Conservation (phyloP, 768 basidiomycete genomes). For the Gloeophyllum trabeum region DNA sequence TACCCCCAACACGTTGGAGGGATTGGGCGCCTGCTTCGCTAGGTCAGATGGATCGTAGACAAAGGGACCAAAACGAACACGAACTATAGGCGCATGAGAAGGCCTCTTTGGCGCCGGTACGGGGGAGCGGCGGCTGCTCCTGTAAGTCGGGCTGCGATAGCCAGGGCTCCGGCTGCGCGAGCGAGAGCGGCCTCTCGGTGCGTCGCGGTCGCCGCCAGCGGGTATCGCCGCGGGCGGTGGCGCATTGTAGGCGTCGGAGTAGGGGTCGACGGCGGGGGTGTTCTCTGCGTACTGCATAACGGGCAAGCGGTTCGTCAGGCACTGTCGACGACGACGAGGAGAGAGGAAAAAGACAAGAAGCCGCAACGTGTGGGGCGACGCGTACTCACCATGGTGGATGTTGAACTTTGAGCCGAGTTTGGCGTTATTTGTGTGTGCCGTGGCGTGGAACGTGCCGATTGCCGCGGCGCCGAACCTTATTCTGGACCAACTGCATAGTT, state of each 20-base stretch:
- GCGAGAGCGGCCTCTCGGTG: slow-evolving; percentile 56
- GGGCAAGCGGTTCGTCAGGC: slow-evolving; percentile 6
- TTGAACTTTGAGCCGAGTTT: slow-evolving; percentile 18
- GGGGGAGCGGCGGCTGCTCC: slow-evolving; percentile 36
- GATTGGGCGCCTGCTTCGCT: slow-evolving; percentile 68
- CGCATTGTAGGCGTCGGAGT: slow-evolving; percentile 72
- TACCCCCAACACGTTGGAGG: slow-evolving; percentile 87
- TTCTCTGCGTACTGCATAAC: slow-evolving; percentile 53
- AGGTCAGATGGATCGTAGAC: slow-evolving; percentile 22
- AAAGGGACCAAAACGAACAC: slow-evolving; percentile 19
- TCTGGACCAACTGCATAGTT: slow-evolving; percentile 47
- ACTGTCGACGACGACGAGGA: slow-evolving; percentile 7
- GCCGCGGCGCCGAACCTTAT: slow-evolving; percentile 20
- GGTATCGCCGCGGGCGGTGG: slow-evolving; percentile 39
- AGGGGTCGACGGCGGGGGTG: slow-evolving; percentile 58
- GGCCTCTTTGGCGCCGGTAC: slow-evolving; percentile 52
- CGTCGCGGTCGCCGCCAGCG: slow-evolving; percentile 27
- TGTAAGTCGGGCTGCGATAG: slow-evolving; percentile 42
- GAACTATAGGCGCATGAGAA: slow-evolving; percentile 62
- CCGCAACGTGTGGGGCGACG: neutral
- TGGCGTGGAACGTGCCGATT: neutral
- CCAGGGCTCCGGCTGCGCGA: slow-evolving; percentile 70
- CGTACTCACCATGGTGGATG: slow-evolving; percentile 58
- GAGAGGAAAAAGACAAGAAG: slow-evolving; percentile 4
- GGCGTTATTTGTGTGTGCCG: slow-evolving; percentile 14